phyloP scores from a whole-genome alignment of 176 grass and related monocot species.

The Aegilops tauschii region DNA sequence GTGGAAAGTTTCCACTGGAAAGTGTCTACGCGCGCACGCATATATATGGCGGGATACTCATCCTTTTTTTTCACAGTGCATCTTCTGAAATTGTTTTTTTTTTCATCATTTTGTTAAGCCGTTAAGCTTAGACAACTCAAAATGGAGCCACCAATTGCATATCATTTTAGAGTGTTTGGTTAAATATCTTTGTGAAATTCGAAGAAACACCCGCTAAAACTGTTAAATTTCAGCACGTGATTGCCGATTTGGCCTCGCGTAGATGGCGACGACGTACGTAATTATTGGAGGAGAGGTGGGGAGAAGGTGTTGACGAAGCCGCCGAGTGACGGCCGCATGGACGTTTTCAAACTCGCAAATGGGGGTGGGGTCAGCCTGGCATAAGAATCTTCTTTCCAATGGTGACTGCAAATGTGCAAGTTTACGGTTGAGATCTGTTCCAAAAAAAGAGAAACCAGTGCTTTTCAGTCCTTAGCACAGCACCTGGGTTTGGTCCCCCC shows the following conservation, averaged over 20 bases:
- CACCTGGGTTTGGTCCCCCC: too few relatives aligned
- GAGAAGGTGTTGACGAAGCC: constrained; percentile 29
- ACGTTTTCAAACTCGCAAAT: constrained; percentile 7
- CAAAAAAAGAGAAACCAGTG: background rate
- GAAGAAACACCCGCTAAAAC: too few relatives aligned
- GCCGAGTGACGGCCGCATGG: constrained; percentile 5
- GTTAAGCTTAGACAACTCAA: too few relatives aligned
- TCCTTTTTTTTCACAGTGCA: background rate
- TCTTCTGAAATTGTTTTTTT: too few relatives aligned
- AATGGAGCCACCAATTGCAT: too few relatives aligned
- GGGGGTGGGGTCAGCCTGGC: background rate
- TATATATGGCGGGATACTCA: background rate
- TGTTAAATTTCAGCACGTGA: background rate
- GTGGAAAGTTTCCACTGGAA: background rate
- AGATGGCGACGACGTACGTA: too few relatives aligned
- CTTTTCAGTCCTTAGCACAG: too few relatives aligned
- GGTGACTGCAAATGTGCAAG: background rate
- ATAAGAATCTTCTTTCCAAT: background rate
- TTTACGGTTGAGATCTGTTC: background rate
- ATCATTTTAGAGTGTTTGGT: too few relatives aligned
- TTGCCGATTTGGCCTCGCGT: background rate
- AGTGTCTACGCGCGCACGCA: background rate
- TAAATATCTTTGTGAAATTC: too few relatives aligned
- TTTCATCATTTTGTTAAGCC: too few relatives aligned
- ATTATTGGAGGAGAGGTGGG: background rate